These are phyloP conservation scores for Colletotrichum orbiculare DNA, from an alignment of 2,329 filamentous ascomycete species.

Conservation along the genomic window DNA sequence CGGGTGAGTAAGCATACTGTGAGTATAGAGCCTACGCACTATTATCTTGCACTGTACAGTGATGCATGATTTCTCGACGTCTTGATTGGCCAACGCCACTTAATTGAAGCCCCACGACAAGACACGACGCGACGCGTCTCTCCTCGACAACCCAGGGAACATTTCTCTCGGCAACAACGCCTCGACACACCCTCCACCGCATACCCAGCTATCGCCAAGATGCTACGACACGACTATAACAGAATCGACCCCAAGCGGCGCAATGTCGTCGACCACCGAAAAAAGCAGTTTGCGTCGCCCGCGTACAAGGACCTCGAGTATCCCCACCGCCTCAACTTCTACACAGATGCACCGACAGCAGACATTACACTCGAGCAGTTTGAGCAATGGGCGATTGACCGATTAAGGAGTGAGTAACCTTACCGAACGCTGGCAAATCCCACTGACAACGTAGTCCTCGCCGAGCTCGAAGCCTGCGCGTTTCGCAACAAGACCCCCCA, in stretches of 20 bases:
- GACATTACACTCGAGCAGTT: constrained; percentile 98
- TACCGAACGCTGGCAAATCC: background rate
- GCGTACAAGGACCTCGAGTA: constrained; percentile 84
- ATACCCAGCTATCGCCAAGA: constrained; percentile 39
- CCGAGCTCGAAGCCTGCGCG: constrained; percentile 91
- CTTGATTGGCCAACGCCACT: constrained; percentile 18
- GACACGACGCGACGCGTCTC: constrained; percentile 34
- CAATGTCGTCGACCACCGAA: constrained; percentile 80
- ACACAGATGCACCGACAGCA: constrained; percentile 85
- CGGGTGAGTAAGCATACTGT: too few species aligned
- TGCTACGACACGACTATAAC: constrained; percentile 63
- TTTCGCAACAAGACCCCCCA: constrained; percentile 90
- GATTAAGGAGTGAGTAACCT: constrained; percentile 74
- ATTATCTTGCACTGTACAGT: too few species aligned
- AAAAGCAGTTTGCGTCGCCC: constrained; percentile 85
- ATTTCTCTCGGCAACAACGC: constrained; percentile 22
- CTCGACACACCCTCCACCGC: constrained; percentile 6
- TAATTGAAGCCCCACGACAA: constrained; percentile 22
- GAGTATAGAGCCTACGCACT: too few species aligned
- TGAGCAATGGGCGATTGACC: constrained; percentile 97
- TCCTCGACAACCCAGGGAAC: background rate
- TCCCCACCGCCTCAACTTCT: constrained; percentile 90
- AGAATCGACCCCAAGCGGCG: constrained; percentile 78
- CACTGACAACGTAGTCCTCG: constrained; percentile 69
- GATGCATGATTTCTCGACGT: too few species aligned